Base-by-base conservation (phyloP, 768 basidiomycete species). In the Dacryopinax primogenitus region DNA sequence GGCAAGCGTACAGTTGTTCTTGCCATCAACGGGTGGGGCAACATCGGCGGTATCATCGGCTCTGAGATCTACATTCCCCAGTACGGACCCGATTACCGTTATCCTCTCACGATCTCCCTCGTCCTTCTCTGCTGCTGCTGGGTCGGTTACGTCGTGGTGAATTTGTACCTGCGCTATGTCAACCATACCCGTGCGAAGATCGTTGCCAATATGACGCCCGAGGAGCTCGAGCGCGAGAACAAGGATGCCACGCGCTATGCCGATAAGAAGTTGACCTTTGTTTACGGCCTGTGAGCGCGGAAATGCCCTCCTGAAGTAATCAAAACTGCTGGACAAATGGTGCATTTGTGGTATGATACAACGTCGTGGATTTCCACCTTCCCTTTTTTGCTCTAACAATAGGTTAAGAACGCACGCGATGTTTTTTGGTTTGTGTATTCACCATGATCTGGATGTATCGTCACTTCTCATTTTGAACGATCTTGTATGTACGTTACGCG, bases 241-340 rank as follows among this genome's bases (percentile, higher is more conserved):
- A 67, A 62, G 3, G 62, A 63, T 45, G 61, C 51, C 26, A 62
- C 47, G 11, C 21, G 68, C 21, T 37, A 65, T 32, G 68, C 66
- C 16, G 66, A 69, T 47, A 69, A 69, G 64, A 69, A 69, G 66
- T 65, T 37, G 15, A 69, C 68, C 7, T 69, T 69, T 44, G 47
- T 66, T 9, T 68, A 66, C 67, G 44, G 37, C 33, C 37, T 58
- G 23, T 58, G 26, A 58, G 26, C 51, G 4, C 12, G 30, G 4
- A 32, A 6, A 12, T 21, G 23, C 45, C 45, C 18, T 9, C 41
- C n/a, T n/a, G n/a, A n/a, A n/a, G n/a, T n/a, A n/a, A n/a, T n/a
- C n/a, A n/a, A n/a, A n/a, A n/a, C n/a, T n/a, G n/a, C n/a, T n/a
- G n/a, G n/a, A n/a, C n/a, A n/a, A n/a, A n/a, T n/a, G n/a, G n/a